Percentiles rank a stretch among this genome's conserved stretches.
These are phyloP conservation scores for Parachaetomium inaequale DNA, from an alignment of 495 filamentous ascomycete genomes.

Conservation along the genomic window DNA sequence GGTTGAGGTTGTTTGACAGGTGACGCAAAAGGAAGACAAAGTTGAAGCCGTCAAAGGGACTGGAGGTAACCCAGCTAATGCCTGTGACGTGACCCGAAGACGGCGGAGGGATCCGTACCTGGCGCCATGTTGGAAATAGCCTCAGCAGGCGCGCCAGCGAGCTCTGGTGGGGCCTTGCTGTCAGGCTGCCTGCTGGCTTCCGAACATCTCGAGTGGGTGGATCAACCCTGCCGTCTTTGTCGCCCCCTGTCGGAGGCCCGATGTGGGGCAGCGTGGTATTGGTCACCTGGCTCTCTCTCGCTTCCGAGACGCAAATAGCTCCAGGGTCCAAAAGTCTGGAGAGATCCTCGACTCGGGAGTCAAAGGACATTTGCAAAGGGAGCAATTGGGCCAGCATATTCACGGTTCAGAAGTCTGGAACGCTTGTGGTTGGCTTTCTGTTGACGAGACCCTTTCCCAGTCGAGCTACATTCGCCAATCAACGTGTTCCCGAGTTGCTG, in stretches of 20 bases:
- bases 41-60: not conserved
- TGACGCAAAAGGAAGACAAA: not conserved
- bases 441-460: not conserved
- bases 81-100: constrained; percentile 2
- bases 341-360: not conserved
- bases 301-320: constrained; percentile 12
- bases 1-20: not conserved
- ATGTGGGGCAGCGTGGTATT: constrained; percentile 14
- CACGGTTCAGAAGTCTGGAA: not conserved
- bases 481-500: too few species aligned
- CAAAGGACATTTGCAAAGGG: not conserved
- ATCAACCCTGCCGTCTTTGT: constrained; percentile 3
- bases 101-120: not conserved
- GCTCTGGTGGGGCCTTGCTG: not conserved
- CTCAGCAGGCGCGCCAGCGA: constrained; percentile 16
- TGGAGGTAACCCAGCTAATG: not conserved
- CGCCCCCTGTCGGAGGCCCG: constrained; percentile 9
- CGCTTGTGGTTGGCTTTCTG: not conserved
- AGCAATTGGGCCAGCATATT: not conserved
- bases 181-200: constrained; percentile 11
- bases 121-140: constrained; percentile 14
- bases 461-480: not conserved
- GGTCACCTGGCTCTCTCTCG: constrained; percentile 17
- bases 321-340: not conserved
- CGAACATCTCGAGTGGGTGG: constrained; percentile 2